phyloP scores from a whole-genome alignment of 2,329 filamentous ascomycete species.

The Didymella keratinophila region DNA sequence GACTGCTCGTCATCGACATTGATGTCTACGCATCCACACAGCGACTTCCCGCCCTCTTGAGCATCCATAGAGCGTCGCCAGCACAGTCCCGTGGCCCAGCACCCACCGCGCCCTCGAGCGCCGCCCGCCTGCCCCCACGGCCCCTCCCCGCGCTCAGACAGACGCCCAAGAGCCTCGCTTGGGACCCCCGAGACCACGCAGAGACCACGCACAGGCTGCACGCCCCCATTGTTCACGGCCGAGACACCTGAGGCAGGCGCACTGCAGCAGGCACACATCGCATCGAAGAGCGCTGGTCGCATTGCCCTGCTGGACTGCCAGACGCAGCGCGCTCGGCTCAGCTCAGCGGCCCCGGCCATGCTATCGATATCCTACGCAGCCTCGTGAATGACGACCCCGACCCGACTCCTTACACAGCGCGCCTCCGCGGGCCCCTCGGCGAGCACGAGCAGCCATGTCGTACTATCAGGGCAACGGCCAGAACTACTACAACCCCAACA shows the following conservation, averaged over 20 bases:
- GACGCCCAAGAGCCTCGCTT: slow-evolving; percentile 27
- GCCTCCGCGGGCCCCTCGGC: slow-evolving; percentile 23
- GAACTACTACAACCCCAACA: slow-evolving; percentile 58
- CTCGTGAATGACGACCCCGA: slow-evolving; percentile 48
- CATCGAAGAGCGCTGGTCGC: slow-evolving; percentile 23
- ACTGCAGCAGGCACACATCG: slow-evolving; percentile 14
- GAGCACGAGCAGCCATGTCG: slow-evolving; percentile 56
- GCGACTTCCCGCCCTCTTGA: slow-evolving; percentile 1
- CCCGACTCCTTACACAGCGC: slow-evolving; percentile 28
- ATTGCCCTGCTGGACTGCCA: slow-evolving; percentile 20
- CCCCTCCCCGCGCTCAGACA: slow-evolving; percentile 26
- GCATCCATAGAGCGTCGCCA: background rate
- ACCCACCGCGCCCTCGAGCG: slow-evolving; percentile 2
- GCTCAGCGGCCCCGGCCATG: slow-evolving; percentile 44
- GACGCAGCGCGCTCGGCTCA: slow-evolving; percentile 23
- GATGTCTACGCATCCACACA: slow-evolving; percentile 1
- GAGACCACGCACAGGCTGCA: slow-evolving; percentile 26
- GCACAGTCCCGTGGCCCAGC: slow-evolving; percentile 1
- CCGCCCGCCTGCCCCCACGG: slow-evolving; percentile 18
- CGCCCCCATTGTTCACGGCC: slow-evolving; percentile 11
- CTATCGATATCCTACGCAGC: slow-evolving; percentile 36
- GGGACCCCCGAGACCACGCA: slow-evolving; percentile 24
- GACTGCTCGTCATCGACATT: slow-evolving; percentile 15
- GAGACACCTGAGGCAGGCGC: slow-evolving; percentile 20
- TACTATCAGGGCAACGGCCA: slow-evolving; percentile 63